A percentile compares a stretch with the other conserved stretches of the same genome.
Evolutionary conservation across 331 rosid genomes (phyloP).

Genomic region (Dryas integrifolia): DNA sequence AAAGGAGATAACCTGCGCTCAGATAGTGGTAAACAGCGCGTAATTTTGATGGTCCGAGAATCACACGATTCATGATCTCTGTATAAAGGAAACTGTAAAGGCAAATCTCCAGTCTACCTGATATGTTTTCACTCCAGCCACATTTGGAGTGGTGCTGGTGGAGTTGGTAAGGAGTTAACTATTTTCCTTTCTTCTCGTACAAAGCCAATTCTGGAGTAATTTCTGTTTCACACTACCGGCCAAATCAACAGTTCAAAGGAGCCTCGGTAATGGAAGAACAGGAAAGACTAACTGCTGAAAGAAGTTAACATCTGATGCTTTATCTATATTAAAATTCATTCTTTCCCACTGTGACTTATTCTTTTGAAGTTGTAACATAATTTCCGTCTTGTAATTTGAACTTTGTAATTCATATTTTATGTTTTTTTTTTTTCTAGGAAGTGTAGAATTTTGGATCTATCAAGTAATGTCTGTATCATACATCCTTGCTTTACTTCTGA

Average conservation of each 20-base stretch:
- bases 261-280: slow-evolving; percentile 39
- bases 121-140: slow-evolving; percentile 6
- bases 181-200: slow-evolving; percentile 23
- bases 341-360: slow-evolving; percentile 23
- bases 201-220: slow-evolving; percentile 27
- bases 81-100: slow-evolving; percentile 21
- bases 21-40: slow-evolving; percentile 85
- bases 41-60: slow-evolving; percentile 76
- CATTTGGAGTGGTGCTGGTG: slow-evolving; percentile 18
- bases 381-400: slow-evolving; percentile 33
- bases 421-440: not conserved
- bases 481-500: not conserved
- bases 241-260: slow-evolving; percentile 29
- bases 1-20: slow-evolving; percentile 79
- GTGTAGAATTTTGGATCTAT: slow-evolving; percentile 23
- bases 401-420: slow-evolving; percentile 13
- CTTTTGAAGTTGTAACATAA: slow-evolving; percentile 40
- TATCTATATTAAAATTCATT: slow-evolving; percentile 36
- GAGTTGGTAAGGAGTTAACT: slow-evolving; percentile 30
- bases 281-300: slow-evolving; percentile 45
- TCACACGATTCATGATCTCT: slow-evolving; percentile 62
- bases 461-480: slow-evolving; percentile 10
- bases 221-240: slow-evolving; percentile 34
- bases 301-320: slow-evolving; percentile 35
- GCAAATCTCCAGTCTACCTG: slow-evolving; percentile 27